A percentile compares a stretch with the other conserved stretches of the same genome.
These are phyloP conservation scores for Starmerella apis DNA, from an alignment of 805 yeast genomes.

Conservation along the genomic window DNA sequence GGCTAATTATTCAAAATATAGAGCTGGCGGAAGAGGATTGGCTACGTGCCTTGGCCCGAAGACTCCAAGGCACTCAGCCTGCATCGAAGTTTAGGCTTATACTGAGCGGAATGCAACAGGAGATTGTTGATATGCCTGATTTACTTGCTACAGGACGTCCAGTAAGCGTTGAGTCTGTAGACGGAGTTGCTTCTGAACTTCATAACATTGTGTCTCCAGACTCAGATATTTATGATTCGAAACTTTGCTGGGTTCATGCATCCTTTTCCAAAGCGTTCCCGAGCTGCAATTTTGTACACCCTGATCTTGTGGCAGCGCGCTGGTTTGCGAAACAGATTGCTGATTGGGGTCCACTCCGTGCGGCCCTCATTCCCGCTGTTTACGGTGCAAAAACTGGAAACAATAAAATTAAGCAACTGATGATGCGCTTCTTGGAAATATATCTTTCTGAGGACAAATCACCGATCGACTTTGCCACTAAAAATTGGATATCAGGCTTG, in stretches of 20 bases:
- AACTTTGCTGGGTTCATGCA: conserved; percentile 15
- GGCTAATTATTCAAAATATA: conserved; percentile 74
- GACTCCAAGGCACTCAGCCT: conserved; percentile 30
- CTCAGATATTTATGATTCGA: background rate
- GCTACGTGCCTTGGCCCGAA: conserved; percentile 42
- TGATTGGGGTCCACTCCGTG: conserved; percentile 31
- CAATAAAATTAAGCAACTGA: conserved; percentile 18
- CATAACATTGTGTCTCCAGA: background rate
- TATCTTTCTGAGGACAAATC: background rate
- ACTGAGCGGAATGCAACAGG: conserved; percentile 48
- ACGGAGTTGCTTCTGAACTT: conserved; percentile 34
- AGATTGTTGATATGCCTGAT: conserved; percentile 43
- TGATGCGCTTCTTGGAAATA: conserved; percentile 19
- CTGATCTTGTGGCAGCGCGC: conserved; percentile 8
- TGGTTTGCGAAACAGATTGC: conserved; percentile 11
- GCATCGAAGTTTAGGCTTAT: conserved; percentile 44
- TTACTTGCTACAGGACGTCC: conserved; percentile 47
- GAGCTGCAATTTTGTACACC: background rate
- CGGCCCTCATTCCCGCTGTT: conserved; percentile 43
- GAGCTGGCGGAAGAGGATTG: conserved; percentile 56
- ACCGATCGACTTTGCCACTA: background rate
- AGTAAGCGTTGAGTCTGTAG: conserved; percentile 50
- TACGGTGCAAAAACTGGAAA: conserved; percentile 45
- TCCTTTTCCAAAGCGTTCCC: conserved; percentile 11
- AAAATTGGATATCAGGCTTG: conserved; percentile 1